These are phyloP conservation scores for Macrolepiota fuliginosa DNA, from an alignment of 768 basidiomycete species.

Conservation along the genomic window DNA sequence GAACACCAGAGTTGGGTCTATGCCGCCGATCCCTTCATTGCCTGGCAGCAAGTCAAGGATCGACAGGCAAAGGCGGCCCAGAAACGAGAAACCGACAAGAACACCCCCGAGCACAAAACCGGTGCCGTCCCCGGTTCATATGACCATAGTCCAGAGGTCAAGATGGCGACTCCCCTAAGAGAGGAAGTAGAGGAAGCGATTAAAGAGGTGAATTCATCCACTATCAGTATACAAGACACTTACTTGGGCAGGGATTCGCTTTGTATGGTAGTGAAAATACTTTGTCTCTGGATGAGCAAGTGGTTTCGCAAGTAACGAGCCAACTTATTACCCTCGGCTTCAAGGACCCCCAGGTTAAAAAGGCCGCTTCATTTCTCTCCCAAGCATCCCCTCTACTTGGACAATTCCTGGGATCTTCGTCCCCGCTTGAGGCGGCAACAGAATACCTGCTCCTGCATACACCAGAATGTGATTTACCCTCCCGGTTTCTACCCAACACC, in stretches of 20 bases:
- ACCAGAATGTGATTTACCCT: conserved; percentile 86
- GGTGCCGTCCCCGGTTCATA: conserved; percentile 33
- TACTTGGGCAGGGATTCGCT: conserved; percentile 35
- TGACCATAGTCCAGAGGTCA: conserved; percentile 66
- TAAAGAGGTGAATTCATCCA: conserved; percentile 51
- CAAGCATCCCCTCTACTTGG: conserved; percentile 55
- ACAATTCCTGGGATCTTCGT: conserved; percentile 55
- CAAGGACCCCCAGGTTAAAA: conserved; percentile 46
- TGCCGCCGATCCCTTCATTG: conserved; percentile 81
- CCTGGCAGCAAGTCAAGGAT: conserved; percentile 62
- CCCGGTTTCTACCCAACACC: conserved; percentile 59
- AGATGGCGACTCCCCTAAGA: conserved; percentile 74
- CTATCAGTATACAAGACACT: conserved; percentile 11
- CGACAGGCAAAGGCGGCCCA: conserved; percentile 58
- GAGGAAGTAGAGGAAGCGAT: conserved; percentile 81
- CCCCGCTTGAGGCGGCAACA: conserved; percentile 74
- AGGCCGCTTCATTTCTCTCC: conserved; percentile 56
- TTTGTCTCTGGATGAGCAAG: conserved; percentile 39
- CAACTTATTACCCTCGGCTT: conserved; percentile 73
- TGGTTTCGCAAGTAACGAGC: conserved; percentile 37
- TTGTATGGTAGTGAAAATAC: conserved; percentile 36
- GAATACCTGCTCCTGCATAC: conserved; percentile 82
- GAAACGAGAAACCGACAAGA: conserved; percentile 32
- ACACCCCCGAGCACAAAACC: background rate
- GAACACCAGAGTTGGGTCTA: conserved; percentile 86